A percentile compares a stretch with the other conserved stretches of the same genome.
Conservation (phyloP, 306 rosid species). For the Astragalus glycyphyllos region DNA sequence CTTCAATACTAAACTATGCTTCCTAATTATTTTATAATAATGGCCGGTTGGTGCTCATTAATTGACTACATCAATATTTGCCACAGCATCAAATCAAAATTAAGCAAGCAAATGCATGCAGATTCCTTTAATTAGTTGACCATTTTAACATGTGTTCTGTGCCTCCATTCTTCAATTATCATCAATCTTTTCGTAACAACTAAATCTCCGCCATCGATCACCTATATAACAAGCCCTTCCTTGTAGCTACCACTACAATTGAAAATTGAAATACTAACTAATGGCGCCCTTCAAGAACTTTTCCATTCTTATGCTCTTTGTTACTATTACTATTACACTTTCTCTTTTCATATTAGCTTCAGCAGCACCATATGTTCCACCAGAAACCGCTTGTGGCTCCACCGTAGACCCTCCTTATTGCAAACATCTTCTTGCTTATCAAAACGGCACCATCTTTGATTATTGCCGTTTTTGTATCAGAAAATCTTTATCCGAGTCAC, state of each 20-base stretch:
- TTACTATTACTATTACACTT: neutral
- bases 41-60: neutral
- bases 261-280: neutral
- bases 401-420: conserved; percentile 66
- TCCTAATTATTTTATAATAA: neutral
- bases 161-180: neutral
- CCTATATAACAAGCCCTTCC: neutral
- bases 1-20: no score
- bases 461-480: conserved; percentile 59
- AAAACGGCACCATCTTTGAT: conserved; percentile 55
- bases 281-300: conserved; percentile 50
- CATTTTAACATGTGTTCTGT: no score
- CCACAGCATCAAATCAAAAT: conserved; percentile 22
- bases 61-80: neutral
- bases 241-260: neutral
- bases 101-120: neutral
- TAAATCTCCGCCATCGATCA: neutral
- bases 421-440: conserved; percentile 52
- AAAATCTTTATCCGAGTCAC: conserved; percentile 69
- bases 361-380: conserved; percentile 33
- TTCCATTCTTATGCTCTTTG: neutral
- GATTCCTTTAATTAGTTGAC: neutral
- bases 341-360: conserved; percentile 22
- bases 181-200: neutral
- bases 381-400: conserved; percentile 57